phyloP scores from a whole-genome alignment of 2,329 filamentous ascomycete genomes.

The Meredithiella fracta region DNA sequence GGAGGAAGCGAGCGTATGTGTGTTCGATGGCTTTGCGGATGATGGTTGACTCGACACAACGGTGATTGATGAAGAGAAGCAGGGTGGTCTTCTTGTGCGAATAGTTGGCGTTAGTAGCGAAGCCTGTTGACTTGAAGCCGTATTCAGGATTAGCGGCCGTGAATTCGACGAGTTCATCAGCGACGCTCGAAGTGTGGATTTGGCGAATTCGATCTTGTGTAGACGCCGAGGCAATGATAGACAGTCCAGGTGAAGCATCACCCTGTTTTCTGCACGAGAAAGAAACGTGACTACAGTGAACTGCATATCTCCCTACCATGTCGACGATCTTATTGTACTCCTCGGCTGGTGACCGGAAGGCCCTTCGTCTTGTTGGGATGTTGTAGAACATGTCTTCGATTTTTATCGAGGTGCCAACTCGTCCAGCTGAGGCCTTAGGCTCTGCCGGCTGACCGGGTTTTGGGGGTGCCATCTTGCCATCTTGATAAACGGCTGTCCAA shows the following conservation, averaged over 20 bases:
- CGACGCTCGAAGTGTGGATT: constrained; percentile 68
- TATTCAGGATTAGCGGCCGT: constrained; percentile 55
- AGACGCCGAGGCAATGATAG: constrained; percentile 56
- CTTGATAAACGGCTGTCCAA: constrained; percentile 76
- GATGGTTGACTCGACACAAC: constrained; percentile 73
- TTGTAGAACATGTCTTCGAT: constrained; percentile 98
- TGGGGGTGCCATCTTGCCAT: constrained; percentile 61
- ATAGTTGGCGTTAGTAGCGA: constrained; percentile 87
- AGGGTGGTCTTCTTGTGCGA: constrained; percentile 77
- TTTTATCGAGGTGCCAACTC: constrained; percentile 83
- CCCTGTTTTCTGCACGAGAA: constrained; percentile 97
- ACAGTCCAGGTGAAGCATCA: constrained; percentile 66
- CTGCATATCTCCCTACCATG: constrained; percentile 78
- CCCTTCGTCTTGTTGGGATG: constrained; percentile 68
- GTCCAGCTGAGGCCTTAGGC: constrained; percentile 73
- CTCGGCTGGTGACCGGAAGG: constrained; percentile 81
- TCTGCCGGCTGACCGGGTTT: constrained; percentile 80
- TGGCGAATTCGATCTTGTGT: constrained; percentile 75
- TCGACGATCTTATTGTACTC: constrained; percentile 98
- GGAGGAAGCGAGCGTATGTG: constrained; percentile 70
- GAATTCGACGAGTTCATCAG: constrained; percentile 75
- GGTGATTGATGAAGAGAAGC: constrained; percentile 90
- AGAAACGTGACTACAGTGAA: constrained; percentile 79
- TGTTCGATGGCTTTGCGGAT: constrained; percentile 87
- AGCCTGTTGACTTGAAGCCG: constrained; percentile 68